Percentiles rank a stretch among this genome's conserved stretches.
phyloP scores from a whole-genome alignment of 2,329 filamentous ascomycete species.

The Cladosporium sp. region DNA sequence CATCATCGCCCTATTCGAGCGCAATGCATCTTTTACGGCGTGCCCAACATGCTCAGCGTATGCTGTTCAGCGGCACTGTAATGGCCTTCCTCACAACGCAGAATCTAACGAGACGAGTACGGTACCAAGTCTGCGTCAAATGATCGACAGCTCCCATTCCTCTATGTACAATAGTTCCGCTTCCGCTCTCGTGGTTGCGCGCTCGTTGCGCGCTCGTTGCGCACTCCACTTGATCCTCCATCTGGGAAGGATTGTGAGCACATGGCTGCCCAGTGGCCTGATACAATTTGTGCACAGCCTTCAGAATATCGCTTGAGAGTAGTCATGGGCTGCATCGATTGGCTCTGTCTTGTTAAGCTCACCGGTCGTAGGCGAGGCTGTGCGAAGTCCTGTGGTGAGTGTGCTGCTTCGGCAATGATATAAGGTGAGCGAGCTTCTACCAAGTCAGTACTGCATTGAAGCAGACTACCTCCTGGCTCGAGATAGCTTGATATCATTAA shows the following conservation, averaged over 20 bases:
- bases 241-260: background rate
- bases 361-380: background rate
- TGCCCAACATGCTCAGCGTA: no score
- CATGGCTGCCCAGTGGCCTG: conserved; percentile 5
- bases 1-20: no score
- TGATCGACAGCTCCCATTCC: no score
- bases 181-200: background rate
- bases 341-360: background rate
- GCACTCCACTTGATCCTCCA: background rate
- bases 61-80: no score
- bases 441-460: no score
- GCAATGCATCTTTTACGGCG: no score
- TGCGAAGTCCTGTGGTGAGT: background rate
- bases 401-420: background rate
- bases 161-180: no score
- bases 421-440: background rate
- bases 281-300: background rate
- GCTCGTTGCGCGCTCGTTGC: conserved; percentile 1
- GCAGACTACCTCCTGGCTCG: background rate
- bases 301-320: background rate
- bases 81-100: no score
- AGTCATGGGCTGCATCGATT: background rate
- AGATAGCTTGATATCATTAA: no score
- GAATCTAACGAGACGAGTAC: no score
- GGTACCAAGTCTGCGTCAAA: no score